These are phyloP conservation scores for Venturia pyrina DNA, from an alignment of 2,329 filamentous ascomycete genomes.

Conservation along the genomic window DNA sequence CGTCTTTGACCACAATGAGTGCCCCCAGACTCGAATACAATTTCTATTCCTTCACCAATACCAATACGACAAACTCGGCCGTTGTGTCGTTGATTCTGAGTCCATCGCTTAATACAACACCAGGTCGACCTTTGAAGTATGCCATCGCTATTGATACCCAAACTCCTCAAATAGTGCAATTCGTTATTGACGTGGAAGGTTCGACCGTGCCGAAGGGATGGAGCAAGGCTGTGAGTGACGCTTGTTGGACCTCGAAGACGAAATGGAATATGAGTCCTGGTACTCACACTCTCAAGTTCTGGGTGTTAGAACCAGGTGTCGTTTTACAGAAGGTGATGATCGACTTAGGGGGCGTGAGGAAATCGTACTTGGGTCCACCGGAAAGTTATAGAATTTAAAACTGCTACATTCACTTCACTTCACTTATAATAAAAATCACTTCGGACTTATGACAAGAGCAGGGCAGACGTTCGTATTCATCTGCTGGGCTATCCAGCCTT, in stretches of 20 bases:
- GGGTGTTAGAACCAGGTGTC: slow-evolving; percentile 43
- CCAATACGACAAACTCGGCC: slow-evolving; percentile 17
- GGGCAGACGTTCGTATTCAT: not conserved
- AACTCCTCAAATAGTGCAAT: not conserved
- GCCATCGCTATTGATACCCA: slow-evolving; percentile 1
- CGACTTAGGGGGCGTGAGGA: slow-evolving; percentile 44
- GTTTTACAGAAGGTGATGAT: slow-evolving; percentile 48
- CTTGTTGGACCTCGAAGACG: slow-evolving; percentile 21
- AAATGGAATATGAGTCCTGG: slow-evolving; percentile 34
- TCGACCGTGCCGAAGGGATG: slow-evolving; percentile 14
- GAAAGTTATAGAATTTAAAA: slow-evolving; percentile 24
- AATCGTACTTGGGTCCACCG: slow-evolving; percentile 47
- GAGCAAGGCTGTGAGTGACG: slow-evolving; percentile 14
- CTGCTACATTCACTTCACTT: not conserved
- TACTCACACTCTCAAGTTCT: slow-evolving; percentile 41
- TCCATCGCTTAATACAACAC: slow-evolving; percentile 9
- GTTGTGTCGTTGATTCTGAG: slow-evolving; percentile 3
- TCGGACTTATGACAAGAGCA: not conserved
- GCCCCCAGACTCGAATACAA: slow-evolving; percentile 51
- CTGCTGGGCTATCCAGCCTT: not conserved
- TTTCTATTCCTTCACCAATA: slow-evolving; percentile 48
- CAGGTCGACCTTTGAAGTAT: not conserved
- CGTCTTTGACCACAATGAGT: slow-evolving; percentile 36
- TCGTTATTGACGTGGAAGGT: not conserved
- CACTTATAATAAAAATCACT: too few relatives aligned